Conservation (phyloP, 768 basidiomycete species). For the Astraeus odoratus region DNA sequence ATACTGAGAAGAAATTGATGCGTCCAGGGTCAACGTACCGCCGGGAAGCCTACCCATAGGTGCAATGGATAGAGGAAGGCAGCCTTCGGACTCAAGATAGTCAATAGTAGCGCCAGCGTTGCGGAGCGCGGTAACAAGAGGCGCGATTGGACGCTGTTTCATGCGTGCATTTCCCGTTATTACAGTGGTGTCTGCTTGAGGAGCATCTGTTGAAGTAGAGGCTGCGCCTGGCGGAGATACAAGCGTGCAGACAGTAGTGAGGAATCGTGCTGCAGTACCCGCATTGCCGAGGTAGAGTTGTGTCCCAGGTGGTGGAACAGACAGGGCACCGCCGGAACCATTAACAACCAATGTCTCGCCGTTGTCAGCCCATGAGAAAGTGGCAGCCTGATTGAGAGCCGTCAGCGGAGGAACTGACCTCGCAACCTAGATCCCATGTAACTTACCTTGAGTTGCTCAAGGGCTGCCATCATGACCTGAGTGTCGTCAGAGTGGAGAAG, state of each 20-base stretch:
- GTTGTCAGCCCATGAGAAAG: constrained; percentile 91
- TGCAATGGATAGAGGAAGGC: constrained; percentile 81
- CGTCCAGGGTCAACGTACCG: constrained; percentile 77
- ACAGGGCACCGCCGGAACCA: constrained; percentile 77
- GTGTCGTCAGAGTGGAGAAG: constrained; percentile 96
- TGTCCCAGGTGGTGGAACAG: constrained; percentile 71
- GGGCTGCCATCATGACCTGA: constrained; percentile 97
- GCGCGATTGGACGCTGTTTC: constrained; percentile 97
- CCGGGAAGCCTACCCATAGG: constrained; percentile 74
- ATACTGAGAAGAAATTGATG: constrained; percentile 95
- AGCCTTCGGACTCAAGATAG: constrained; percentile 75
- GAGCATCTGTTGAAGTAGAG: constrained; percentile 20
- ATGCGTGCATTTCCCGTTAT: constrained; percentile 98
- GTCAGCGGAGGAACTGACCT: neutral
- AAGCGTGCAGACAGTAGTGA: constrained; percentile 92
- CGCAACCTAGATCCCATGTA: too few species aligned
- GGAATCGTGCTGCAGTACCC: constrained; percentile 95
- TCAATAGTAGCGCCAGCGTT: constrained; percentile 74
- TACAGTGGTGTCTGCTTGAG: constrained; percentile 48
- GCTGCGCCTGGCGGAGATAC: constrained; percentile 40
- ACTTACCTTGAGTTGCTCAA: constrained; percentile 74
- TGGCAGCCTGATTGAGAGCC: constrained; percentile 59
- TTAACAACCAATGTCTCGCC: constrained; percentile 92
- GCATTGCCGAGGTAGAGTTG: constrained; percentile 96
- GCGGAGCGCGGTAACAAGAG: constrained; percentile 83